A percentile compares a stretch with the other conserved stretches of the same genome.
Conservation (phyloP, 164 flowering plant species). For the Warburgia ugandensis region DNA sequence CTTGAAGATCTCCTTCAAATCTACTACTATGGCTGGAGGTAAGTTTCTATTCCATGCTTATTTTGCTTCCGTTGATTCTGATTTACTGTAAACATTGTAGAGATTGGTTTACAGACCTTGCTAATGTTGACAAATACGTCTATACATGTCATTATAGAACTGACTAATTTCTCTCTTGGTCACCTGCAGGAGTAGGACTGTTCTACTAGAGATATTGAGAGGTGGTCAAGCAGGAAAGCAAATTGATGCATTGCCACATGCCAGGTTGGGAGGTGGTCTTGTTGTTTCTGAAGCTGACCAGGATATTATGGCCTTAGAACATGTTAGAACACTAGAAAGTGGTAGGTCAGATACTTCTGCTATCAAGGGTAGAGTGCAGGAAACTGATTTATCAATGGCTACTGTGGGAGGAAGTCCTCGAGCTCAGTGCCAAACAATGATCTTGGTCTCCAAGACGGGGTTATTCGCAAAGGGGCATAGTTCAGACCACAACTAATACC, state of each 20-base stretch:
- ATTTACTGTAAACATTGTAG: no score
- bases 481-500: constrained; percentile 18
- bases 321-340: constrained; percentile 19
- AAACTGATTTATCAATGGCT: constrained; percentile 2
- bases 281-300: constrained; percentile 26
- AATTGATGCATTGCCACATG: constrained; percentile 19
- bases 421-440: constrained; percentile 16
- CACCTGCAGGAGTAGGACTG: constrained; percentile 38
- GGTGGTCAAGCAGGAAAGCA: constrained; percentile 16
- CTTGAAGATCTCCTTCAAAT: no score
- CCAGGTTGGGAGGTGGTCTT: constrained; percentile 18
- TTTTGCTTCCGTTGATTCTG: no score
- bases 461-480: constrained; percentile 22
- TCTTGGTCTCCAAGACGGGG: constrained; percentile 17
- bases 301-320: constrained; percentile 21
- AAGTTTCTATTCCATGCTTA: no score
- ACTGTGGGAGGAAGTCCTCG: neutral
- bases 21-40: no score
- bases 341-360: constrained; percentile 19
- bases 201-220: constrained; percentile 27
- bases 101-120: no score
- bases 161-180: no score
- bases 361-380: constrained; percentile 26
- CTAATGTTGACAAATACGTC: no score
- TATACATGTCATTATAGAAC: no score